Evolutionary conservation across 176 grass and related monocot genomes (phyloP), one percentile per base, ranked within the genome.

Genomic region (Pontederia paniculata): DNA sequence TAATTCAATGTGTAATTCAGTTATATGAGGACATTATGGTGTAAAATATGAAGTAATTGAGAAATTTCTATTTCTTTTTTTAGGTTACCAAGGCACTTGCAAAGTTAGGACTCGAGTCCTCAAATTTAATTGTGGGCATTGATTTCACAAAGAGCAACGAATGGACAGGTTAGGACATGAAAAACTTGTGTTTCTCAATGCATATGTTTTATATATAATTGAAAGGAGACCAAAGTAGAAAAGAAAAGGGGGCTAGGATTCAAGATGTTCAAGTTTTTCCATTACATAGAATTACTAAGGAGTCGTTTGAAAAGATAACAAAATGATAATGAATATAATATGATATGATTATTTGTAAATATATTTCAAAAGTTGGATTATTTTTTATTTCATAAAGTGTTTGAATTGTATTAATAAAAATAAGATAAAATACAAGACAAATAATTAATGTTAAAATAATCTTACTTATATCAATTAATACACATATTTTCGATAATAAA

Each of bases 131-230:
- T 19, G 57, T 60, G 2, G 57, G 57, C n/a, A 37, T 60, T 21
- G 57, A 60, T 44, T 60, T 60, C 43, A 60, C 57, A 42, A 60
- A 60, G n/a, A 60, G 57, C 57, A 60, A 60, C 42, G 57, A 60
- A 22, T 60, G 57, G 57, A 60, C 57, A 60, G 57, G 25, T 60
- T 58, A 8, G 9, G n/a, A 43, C 37, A 17, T 44, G 17, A 28
- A 60, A 60, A 18, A 9, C 57, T 12, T 17, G 9, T 44, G 18
- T 20, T 10, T 12, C 42, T 58, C 28, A 41, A 17, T 6, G 42
- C 17, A 15, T 4, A 59, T 59, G 17, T 23, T 3, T 14, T 14
- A 12, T 8, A 59, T n/a, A 2, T 16, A 11, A 5, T 59, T 42
- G 14, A 9, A 42, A n/a, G n/a, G n/a, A 25, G 15, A 41, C 16